These are phyloP conservation scores for Phenoliferia sp. DNA, from an alignment of 1,284 basidiomycete genomes.

Conservation along the genomic window DNA sequence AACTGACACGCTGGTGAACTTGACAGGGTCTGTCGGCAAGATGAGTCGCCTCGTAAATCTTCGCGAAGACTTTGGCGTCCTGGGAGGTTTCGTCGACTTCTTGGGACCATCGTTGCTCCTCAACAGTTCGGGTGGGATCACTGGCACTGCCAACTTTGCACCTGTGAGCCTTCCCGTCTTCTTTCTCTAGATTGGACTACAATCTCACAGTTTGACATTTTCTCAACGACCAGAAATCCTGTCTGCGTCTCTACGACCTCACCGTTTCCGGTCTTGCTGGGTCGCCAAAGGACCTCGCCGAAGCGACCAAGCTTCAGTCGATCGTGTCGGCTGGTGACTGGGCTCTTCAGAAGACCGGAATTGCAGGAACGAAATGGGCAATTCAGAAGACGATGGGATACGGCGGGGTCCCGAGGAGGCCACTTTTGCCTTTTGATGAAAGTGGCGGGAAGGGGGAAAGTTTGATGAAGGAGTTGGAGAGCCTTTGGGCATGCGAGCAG, in stretches of 20 bases:
- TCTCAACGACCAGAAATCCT: slow-evolving; percentile 22
- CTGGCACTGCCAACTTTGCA: slow-evolving; percentile 23
- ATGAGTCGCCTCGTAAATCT: slow-evolving; percentile 24
- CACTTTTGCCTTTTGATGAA: slow-evolving; percentile 19
- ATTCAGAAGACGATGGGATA: slow-evolving; percentile 21
- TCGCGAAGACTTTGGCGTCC: slow-evolving; percentile 26
- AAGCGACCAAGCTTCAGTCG: slow-evolving; percentile 65
- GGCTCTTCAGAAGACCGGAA: slow-evolving; percentile 37
- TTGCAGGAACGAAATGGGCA: slow-evolving; percentile 39
- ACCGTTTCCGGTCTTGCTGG: slow-evolving; percentile 20
- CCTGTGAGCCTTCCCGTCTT: slow-evolving; percentile 20
- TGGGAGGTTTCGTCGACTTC: slow-evolving; percentile 34
- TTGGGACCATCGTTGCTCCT: slow-evolving; percentile 20
- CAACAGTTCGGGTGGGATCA: slow-evolving; percentile 26
- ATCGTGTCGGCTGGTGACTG: slow-evolving; percentile 40
- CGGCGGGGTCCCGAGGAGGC: slow-evolving; percentile 24
- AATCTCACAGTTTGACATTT: not conserved
- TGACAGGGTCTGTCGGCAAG: slow-evolving; percentile 9
- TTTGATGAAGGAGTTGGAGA: slow-evolving; percentile 19
- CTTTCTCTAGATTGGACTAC: not conserved
- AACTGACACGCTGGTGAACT: too few species aligned
- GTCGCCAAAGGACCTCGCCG: slow-evolving; percentile 34
- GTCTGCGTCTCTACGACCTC: slow-evolving; percentile 21
- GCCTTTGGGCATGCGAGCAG: slow-evolving; percentile 20
- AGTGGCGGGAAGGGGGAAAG: slow-evolving; percentile 10